Conservation (phyloP, 306 rosid species). For the Vigna reflexopilosa region DNA sequence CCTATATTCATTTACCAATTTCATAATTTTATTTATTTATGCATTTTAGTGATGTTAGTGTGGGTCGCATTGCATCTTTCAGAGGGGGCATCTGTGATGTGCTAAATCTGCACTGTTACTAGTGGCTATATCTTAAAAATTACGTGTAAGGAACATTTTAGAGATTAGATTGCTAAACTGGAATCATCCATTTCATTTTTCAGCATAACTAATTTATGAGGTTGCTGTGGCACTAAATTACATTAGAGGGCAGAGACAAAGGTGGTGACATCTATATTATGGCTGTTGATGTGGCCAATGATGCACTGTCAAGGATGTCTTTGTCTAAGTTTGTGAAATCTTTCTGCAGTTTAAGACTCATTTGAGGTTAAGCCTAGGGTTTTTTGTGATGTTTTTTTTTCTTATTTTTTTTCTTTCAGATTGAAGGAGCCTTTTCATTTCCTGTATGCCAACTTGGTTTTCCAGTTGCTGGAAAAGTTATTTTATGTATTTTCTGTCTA, state of each 20-base stretch:
- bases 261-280: constrained; percentile 8
- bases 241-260: constrained; percentile 4
- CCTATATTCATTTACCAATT: not conserved
- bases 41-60: constrained; percentile 11
- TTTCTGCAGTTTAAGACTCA: not conserved
- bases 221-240: not conserved
- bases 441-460: constrained; percentile 14
- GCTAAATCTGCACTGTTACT: constrained; percentile 19
- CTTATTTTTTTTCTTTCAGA: not conserved
- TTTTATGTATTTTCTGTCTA: too few species aligned
- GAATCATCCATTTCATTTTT: constrained; percentile 3
- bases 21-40: not conserved
- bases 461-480: not conserved
- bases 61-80: constrained; percentile 9
- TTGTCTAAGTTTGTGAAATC: constrained; percentile 17
- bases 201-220: not conserved
- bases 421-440: not conserved
- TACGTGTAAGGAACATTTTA: constrained; percentile 21
- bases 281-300: constrained; percentile 7
- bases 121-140: not conserved
- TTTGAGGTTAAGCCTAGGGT: constrained; percentile 21
- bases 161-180: constrained; percentile 24
- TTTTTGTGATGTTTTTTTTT: not conserved
- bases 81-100: not conserved
- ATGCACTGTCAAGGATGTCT: not conserved